Conservation (phyloP, 2,329 filamentous ascomycete genomes). For the Fusarium sp. region DNA sequence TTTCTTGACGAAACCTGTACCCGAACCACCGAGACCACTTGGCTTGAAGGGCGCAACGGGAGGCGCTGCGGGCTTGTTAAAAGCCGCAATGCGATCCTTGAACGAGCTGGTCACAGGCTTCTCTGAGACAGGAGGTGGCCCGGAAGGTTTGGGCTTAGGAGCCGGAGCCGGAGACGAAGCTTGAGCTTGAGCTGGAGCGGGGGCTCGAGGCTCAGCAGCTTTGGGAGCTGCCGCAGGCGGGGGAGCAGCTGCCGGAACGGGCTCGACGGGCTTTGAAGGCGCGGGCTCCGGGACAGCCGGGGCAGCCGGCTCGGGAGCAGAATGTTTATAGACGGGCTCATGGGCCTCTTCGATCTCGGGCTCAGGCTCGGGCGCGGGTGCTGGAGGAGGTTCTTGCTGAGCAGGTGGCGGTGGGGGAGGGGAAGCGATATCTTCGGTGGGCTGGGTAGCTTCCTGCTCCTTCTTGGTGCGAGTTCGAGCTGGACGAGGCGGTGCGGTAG, state of each 20-base stretch:
- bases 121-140: slow-evolving; percentile 77
- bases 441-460: slow-evolving; percentile 55
- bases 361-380: slow-evolving; percentile 55
- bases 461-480: slow-evolving; percentile 80
- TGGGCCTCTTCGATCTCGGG: slow-evolving; percentile 56
- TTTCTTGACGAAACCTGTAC: slow-evolving; percentile 89
- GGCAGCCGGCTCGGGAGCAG: slow-evolving; percentile 56
- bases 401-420: slow-evolving; percentile 54
- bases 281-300: slow-evolving; percentile 50
- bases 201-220: slow-evolving; percentile 55
- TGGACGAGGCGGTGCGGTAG: slow-evolving; percentile 89
- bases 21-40: slow-evolving; percentile 68
- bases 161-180: slow-evolving; percentile 45
- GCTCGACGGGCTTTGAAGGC: slow-evolving; percentile 54
- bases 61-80: slow-evolving; percentile 90
- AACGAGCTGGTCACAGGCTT: slow-evolving; percentile 86
- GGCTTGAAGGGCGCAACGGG: slow-evolving; percentile 94
- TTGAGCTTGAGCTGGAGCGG: slow-evolving; percentile 50
- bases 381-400: slow-evolving; percentile 53
- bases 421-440: slow-evolving; percentile 57
- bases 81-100: slow-evolving; percentile 95
- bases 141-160: slow-evolving; percentile 63
- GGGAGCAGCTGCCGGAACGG: slow-evolving; percentile 51
- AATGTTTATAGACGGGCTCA: slow-evolving; percentile 51
- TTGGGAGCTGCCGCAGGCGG: slow-evolving; percentile 46